Base-by-base conservation (phyloP, 768 basidiomycete genomes). In the Mycena haematopus region DNA sequence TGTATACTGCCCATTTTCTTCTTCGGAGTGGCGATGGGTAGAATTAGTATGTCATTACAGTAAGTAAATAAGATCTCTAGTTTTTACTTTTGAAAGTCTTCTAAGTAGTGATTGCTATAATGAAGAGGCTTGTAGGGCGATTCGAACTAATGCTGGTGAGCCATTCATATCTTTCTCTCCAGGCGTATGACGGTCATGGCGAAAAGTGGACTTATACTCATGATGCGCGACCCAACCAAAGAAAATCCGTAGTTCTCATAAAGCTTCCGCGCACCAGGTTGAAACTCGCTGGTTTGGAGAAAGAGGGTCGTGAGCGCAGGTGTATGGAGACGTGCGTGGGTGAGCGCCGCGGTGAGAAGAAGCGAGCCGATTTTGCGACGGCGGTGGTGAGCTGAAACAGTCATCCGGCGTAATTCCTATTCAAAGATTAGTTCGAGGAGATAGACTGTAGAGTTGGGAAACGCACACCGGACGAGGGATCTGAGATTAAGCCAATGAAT, bases 351-450 rank as follows among this genome's bases (percentile, higher is more conserved):
- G 44, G 22, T 11, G 2, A 72, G 45, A n/a, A 72, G 56, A 14
- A 62, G 59, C 13, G 63, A 56, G 2, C 56, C 70, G 36, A 72
- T 60, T 1, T 65, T 59, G 9, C 64, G 62, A 2, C 69, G 65
- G 31, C 61, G 64, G 54, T 71, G 64, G 25, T 25, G 25, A 19
- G 54, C 29, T 0, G 67, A 68, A 1, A 70, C 70, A 15, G 63
- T 66, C 68, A 72, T 65, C 14, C 70, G 65, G 14, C 70, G 68
- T 9, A 72, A 45, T 25, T 70, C 67, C 36, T 36, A 36, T 11
- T 7, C 36, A 36, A n/a, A 4, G 36, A 36, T 36, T 36, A 36
- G 14, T 15, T 31, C 9, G 29, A 31, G 36, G 11, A 6, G 31
- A 11, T 33, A 36, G 36, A 36, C 3, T 7, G 3, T 3, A 36